Conservation (phyloP, 257 asterid species). For the Verbascum thapsus region DNA sequence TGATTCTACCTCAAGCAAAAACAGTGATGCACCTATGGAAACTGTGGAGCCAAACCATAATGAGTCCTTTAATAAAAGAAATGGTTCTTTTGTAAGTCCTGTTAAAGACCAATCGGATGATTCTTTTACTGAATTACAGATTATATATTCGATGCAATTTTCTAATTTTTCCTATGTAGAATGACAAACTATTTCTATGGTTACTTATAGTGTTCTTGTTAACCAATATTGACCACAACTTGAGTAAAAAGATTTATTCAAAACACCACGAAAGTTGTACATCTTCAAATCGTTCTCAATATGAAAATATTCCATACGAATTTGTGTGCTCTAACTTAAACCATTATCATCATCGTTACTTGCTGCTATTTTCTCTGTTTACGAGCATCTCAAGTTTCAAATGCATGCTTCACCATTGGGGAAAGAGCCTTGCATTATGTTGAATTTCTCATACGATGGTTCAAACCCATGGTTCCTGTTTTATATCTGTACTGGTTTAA, state of each 20-base stretch:
- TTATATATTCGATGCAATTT: slow-evolving; percentile 15
- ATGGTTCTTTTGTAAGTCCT: slow-evolving; percentile 52
- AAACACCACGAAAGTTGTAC: slow-evolving; percentile 14
- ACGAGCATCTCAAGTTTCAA: neutral
- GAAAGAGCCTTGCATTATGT: neutral
- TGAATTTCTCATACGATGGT: neutral
- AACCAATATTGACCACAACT: slow-evolving; percentile 4
- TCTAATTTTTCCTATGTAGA: neutral
- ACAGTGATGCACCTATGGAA: slow-evolving; percentile 45
- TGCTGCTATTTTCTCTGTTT: neutral
- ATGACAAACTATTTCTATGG: slow-evolving; percentile 3
- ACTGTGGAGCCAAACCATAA: slow-evolving; percentile 46
- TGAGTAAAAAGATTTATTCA: neutral
- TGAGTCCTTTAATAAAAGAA: slow-evolving; percentile 41
- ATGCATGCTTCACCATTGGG: slow-evolving; percentile 6
- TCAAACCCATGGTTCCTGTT: neutral
- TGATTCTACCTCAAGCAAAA: slow-evolving; percentile 43
- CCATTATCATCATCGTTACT: neutral
- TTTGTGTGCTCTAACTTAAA: neutral
- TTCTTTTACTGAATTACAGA: slow-evolving; percentile 22
- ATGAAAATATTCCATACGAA: neutral
- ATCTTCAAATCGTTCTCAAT: neutral
- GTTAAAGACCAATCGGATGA: slow-evolving; percentile 14
- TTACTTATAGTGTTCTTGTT: slow-evolving; percentile 3
- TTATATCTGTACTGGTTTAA: neutral